Evolutionary conservation across 768 basidiomycete genomes (phyloP).

Genomic region (Mycena sanguinolenta): DNA sequence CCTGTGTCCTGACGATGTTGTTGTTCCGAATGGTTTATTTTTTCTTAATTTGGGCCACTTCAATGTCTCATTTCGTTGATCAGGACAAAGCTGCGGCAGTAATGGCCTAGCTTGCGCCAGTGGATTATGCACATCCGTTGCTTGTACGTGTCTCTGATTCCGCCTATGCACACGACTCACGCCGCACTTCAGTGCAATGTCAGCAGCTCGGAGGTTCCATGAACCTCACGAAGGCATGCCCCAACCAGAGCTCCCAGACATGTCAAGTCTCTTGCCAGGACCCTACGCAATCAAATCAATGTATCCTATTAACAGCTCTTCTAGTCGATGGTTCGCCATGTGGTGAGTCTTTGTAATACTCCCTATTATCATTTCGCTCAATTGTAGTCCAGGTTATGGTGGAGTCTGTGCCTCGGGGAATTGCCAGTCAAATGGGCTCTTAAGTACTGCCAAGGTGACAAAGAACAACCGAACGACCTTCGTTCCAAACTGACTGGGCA

Average conservation of each 20-base stretch:
- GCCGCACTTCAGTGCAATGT: constrained; percentile 85
- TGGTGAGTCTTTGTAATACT: constrained; percentile 59
- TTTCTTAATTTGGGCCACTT: background rate
- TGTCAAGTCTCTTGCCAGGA: constrained; percentile 89
- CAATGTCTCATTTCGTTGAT: constrained; percentile 23
- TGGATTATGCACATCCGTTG: constrained; percentile 82
- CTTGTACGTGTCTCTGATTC: constrained; percentile 58
- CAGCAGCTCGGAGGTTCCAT: constrained; percentile 78
- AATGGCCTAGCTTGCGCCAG: constrained; percentile 79
- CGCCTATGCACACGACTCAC: no score
- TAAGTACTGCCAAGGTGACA: constrained; percentile 72
- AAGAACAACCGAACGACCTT: background rate
- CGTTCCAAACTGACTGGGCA: constrained; percentile 18
- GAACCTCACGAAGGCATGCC: constrained; percentile 76
- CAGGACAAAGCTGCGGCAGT: constrained; percentile 76
- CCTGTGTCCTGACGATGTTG: constrained; percentile 76
- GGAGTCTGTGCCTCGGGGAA: constrained; percentile 74
- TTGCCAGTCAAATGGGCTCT: constrained; percentile 71
- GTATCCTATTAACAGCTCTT: constrained; percentile 76
- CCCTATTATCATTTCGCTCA: constrained; percentile 30
- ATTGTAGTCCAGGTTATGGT: constrained; percentile 67
- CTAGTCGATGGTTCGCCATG: constrained; percentile 89
- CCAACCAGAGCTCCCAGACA: constrained; percentile 69
- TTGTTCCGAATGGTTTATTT: constrained; percentile 70
- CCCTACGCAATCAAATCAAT: constrained; percentile 70